Percentiles rank a stretch among this genome's conserved stretches.
Evolutionary conservation across 495 filamentous ascomycete species (phyloP).

Genomic region (Evernia prunastri): DNA sequence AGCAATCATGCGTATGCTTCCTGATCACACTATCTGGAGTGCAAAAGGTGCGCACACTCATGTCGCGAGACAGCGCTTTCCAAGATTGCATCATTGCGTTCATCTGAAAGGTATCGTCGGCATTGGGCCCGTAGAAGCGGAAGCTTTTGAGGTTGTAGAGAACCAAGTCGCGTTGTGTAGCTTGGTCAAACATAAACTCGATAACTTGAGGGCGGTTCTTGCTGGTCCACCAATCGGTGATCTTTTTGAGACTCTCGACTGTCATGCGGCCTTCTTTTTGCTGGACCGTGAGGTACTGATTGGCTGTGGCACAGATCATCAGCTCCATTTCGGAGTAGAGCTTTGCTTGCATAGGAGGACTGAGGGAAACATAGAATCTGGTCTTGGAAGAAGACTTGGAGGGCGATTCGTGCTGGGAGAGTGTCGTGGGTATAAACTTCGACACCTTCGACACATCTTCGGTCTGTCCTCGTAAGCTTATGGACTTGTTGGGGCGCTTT

Average conservation of each 20-base stretch:
- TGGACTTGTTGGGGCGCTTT: slow-evolving; percentile 4
- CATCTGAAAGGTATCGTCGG: slow-evolving; percentile 38
- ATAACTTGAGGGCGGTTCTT: slow-evolving; percentile 49
- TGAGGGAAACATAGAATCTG: slow-evolving; percentile 41
- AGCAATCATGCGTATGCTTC: slow-evolving; percentile 48
- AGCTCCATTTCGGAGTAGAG: slow-evolving; percentile 51
- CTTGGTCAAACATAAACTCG: slow-evolving; percentile 53
- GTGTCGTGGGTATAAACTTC: slow-evolving; percentile 24
- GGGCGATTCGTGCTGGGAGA: slow-evolving; percentile 17
- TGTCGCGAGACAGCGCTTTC: slow-evolving; percentile 44
- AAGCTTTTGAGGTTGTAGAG: slow-evolving; percentile 43
- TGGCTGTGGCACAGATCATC: slow-evolving; percentile 48
- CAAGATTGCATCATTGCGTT: slow-evolving; percentile 46
- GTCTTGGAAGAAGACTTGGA: slow-evolving; percentile 23
- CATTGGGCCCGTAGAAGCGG: slow-evolving; percentile 41
- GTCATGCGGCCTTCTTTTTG: slow-evolving; percentile 43
- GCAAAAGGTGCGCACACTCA: slow-evolving; percentile 52
- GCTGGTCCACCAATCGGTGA: slow-evolving; percentile 40
- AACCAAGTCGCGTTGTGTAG: slow-evolving; percentile 49
- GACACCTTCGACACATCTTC: slow-evolving; percentile 29
- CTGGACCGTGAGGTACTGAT: slow-evolving; percentile 43
- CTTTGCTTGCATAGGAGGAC: slow-evolving; percentile 41
- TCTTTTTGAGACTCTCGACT: slow-evolving; percentile 42
- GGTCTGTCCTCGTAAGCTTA: slow-evolving; percentile 18
- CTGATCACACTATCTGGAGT: slow-evolving; percentile 46